Conservation (phyloP, 306 rosid genomes). For the Neltuma alba region DNA sequence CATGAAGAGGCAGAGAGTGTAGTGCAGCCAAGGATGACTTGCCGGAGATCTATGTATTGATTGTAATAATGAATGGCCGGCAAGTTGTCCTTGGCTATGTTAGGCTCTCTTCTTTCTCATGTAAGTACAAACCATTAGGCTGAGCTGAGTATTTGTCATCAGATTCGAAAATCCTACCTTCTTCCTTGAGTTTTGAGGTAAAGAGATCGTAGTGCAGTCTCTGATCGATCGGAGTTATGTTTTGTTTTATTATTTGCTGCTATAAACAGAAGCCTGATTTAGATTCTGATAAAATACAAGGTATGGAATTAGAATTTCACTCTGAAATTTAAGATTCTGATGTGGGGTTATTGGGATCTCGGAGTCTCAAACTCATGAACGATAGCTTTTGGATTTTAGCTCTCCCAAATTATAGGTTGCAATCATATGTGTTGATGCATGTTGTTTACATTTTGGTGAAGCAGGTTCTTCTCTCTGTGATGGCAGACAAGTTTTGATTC, state of each 20-base stretch:
- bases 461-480: background rate
- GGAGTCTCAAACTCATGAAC: no score
- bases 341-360: no score
- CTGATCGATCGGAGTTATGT: background rate
- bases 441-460: no score
- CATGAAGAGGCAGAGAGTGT: constrained; percentile 50
- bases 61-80: constrained; percentile 31
- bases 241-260: background rate
- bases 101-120: constrained; percentile 50
- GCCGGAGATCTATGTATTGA: constrained; percentile 39
- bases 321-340: no score
- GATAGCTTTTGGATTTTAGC: no score
- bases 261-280: background rate
- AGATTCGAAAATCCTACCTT: background rate
- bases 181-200: background rate
- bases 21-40: constrained; percentile 69
- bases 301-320: background rate
- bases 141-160: constrained; percentile 15
- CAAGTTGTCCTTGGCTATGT: constrained; percentile 64
- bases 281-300: no score
- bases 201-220: constrained; percentile 15
- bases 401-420: no score
- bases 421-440: no score
- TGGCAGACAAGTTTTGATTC: background rate
- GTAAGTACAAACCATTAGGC: constrained; percentile 45